These are phyloP conservation scores for Santalum album DNA, from an alignment of 164 flowering plant genomes.

Conservation along the genomic window DNA sequence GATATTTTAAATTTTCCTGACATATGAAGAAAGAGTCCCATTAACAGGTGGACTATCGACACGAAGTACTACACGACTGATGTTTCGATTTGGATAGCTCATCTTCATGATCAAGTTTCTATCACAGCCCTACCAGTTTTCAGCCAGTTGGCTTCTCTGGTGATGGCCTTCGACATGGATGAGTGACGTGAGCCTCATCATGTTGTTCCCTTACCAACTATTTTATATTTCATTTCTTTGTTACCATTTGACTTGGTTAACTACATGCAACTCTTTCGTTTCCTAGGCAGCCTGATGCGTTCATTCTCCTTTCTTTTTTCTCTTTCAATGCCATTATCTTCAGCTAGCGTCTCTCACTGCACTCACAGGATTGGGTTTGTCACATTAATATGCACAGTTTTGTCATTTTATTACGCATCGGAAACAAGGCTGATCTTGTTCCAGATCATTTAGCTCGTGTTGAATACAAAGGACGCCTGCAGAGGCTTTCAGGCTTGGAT, in stretches of 20 bases:
- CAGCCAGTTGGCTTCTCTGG: slow-evolving; percentile 52
- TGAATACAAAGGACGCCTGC: slow-evolving; percentile 64
- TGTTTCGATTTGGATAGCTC: slow-evolving; percentile 73
- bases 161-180: slow-evolving; percentile 88
- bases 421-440: slow-evolving; percentile 88
- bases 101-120: slow-evolving; percentile 58
- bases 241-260: background rate
- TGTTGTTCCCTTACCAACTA: too few species aligned
- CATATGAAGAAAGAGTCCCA: background rate
- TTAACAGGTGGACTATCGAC: slow-evolving; percentile 76
- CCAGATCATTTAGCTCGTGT: slow-evolving; percentile 79
- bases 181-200: slow-evolving; percentile 47
- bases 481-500: slow-evolving; percentile 26
- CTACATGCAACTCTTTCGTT: background rate
- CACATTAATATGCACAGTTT: slow-evolving; percentile 43
- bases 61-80: slow-evolving; percentile 90
- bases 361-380: slow-evolving; percentile 70
- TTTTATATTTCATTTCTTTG: background rate
- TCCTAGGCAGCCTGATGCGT: background rate
- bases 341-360: slow-evolving; percentile 61
- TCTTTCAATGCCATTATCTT: slow-evolving; percentile 11
- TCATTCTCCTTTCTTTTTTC: background rate
- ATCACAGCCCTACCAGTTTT: slow-evolving; percentile 27
- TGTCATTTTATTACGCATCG: slow-evolving; percentile 77
- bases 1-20: too few species aligned